Base-by-base conservation (phyloP, 768 basidiomycete species). In the Tylopilus felleus region DNA sequence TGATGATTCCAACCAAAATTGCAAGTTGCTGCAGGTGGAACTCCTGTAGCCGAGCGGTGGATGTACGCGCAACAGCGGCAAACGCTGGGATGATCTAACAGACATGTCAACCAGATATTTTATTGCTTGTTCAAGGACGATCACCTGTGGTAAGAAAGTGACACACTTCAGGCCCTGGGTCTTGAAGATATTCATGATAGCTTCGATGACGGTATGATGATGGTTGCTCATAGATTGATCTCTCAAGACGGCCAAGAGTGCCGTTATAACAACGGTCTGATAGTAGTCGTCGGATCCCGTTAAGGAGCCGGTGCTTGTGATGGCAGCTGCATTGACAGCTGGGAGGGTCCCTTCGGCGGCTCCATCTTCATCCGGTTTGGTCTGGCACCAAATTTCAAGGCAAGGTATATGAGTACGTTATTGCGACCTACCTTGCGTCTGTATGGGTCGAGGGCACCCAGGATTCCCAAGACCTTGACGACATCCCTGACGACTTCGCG, bases 101-200 rank as follows among this genome's bases (percentile, higher is more conserved):
- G 21, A 22, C 19, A 53, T 23, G 21, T 56, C 48, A 63, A 43
- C 52, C 43, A 66, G 13, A 54, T 9, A 23, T 50, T 31, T 13
- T 7, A 29, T 42, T 23, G 17, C 23, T 35, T 40, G 21, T 49
- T 50, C 49, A 36, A 40, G 33, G 19, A 41, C 23, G 52, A 46
- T 57, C 66, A 93, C 93, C 78, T 97, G 94, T 41, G 96, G 91
- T 23, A 99, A 73, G 73, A 98, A 98, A 2, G 90, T 83, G 19
- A 96, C 94, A 69, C 93, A 97, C 77, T 95, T 94, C 66, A 98
- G 74, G 14, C 96, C 94, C 66, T 98, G 95, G 0, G 94, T 97
- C 71, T 95, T 94, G 80, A 98, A 99, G 56, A 99, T 98, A 43
- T 93, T 88, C 93, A 98, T 98, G 61, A 99, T 89, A 1, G 94